Percentiles rank a stretch among this genome's conserved stretches.
Conservation (phyloP, 1,284 basidiomycete species). For the Boletellus deceptivus region DNA sequence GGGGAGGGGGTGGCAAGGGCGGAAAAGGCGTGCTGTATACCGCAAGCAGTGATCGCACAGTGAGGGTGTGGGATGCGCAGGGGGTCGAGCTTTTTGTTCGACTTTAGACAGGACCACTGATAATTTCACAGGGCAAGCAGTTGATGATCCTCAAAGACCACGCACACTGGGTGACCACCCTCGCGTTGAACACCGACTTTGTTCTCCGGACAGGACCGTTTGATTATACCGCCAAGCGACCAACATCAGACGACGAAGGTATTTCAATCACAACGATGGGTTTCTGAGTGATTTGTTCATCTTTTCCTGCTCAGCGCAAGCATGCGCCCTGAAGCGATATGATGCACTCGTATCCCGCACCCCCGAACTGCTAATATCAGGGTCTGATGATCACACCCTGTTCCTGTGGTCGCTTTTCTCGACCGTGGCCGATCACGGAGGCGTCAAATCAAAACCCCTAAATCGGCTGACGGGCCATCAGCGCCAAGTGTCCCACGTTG, state of each 20-base stretch:
- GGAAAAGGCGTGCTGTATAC: slow-evolving; percentile 87
- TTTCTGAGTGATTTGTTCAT: neutral
- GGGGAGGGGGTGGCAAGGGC: slow-evolving; percentile 78
- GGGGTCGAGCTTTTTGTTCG: slow-evolving; percentile 43
- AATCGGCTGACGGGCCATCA: slow-evolving; percentile 93
- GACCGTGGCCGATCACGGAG: slow-evolving; percentile 36
- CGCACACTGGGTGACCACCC: slow-evolving; percentile 98
- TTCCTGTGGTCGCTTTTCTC: slow-evolving; percentile 88
- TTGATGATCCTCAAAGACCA: slow-evolving; percentile 87
- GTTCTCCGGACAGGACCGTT: slow-evolving; percentile 93
- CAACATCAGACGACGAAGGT: slow-evolving; percentile 81
- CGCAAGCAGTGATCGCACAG: slow-evolving; percentile 90
- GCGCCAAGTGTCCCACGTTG: slow-evolving; percentile 93
- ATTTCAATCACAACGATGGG: slow-evolving; percentile 1
- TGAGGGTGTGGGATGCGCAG: slow-evolving; percentile 91
- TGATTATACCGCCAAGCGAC: slow-evolving; percentile 80
- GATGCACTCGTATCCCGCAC: slow-evolving; percentile 62
- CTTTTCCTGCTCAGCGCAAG: slow-evolving; percentile 54
- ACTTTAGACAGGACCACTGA: slow-evolving; percentile 7
- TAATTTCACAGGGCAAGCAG: slow-evolving; percentile 49
- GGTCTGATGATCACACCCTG: slow-evolving; percentile 93
- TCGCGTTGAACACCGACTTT: slow-evolving; percentile 95
- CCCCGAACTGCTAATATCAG: slow-evolving; percentile 87
- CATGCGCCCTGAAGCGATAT: slow-evolving; percentile 75
- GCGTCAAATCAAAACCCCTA: slow-evolving; percentile 77